These are phyloP conservation scores for Talaromyces ruber DNA, from an alignment of 495 filamentous ascomycete species.

Conservation along the genomic window DNA sequence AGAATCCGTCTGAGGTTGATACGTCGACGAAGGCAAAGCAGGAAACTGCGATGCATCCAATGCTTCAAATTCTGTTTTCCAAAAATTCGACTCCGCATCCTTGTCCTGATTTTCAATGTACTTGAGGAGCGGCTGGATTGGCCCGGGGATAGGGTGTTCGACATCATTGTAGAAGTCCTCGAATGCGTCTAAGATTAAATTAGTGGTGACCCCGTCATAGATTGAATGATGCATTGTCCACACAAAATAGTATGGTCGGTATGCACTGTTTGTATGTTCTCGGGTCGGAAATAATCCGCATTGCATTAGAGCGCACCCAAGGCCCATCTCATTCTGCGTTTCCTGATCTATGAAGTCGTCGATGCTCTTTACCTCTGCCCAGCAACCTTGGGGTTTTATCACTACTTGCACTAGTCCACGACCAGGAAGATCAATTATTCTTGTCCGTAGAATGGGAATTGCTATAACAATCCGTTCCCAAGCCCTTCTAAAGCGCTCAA, in stretches of 20 bases:
- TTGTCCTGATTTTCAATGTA: constrained; percentile 10
- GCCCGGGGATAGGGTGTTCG: not conserved
- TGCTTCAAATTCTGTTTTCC: constrained; percentile 25
- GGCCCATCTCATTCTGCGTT: not conserved
- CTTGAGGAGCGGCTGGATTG: constrained; percentile 14
- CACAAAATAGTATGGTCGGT: constrained; percentile 3
- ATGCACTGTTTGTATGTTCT: not conserved
- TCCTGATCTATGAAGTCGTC: not conserved
- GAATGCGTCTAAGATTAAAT: constrained; percentile 8
- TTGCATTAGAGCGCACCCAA: not conserved
- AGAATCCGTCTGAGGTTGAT: constrained; percentile 20
- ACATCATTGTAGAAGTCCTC: not conserved
- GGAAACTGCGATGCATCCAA: constrained; percentile 32
- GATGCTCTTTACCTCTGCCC: not conserved
- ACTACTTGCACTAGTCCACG: not conserved
- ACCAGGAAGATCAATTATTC: not conserved
- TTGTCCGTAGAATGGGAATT: not conserved
- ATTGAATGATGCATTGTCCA: constrained; percentile 13
- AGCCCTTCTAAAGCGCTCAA: not conserved
- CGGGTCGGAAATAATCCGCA: not conserved
- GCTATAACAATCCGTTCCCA: not conserved
- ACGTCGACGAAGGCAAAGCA: constrained; percentile 29
- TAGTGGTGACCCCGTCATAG: constrained; percentile 13
- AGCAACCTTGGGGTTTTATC: not conserved
- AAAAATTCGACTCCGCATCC: constrained; percentile 10